These are phyloP conservation scores for Viola pubescens DNA, from an alignment of 441 rosid species.

Conservation along the genomic window DNA sequence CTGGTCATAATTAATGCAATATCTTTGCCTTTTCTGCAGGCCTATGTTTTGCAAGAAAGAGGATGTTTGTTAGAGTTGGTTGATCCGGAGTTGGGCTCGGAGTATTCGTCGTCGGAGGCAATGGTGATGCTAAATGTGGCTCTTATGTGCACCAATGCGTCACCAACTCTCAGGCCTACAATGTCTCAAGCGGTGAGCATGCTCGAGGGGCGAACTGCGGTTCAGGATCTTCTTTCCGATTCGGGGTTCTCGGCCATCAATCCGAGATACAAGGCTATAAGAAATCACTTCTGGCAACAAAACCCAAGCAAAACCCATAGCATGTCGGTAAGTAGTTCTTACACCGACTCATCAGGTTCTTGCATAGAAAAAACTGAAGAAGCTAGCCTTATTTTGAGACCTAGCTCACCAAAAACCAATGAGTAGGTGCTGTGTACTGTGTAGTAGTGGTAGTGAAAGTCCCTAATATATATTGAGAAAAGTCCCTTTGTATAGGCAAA, in stretches of 20 bases:
- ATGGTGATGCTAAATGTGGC: slow-evolving; percentile 72
- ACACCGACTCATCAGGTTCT: slow-evolving; percentile 34
- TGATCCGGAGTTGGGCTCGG: slow-evolving; percentile 49
- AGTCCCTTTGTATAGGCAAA: no score
- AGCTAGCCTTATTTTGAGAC: slow-evolving; percentile 27
- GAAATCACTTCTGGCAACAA: slow-evolving; percentile 77
- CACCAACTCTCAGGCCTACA: slow-evolving; percentile 75
- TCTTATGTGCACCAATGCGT: slow-evolving; percentile 66
- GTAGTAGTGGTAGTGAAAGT: no score
- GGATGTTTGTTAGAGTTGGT: slow-evolving; percentile 63
- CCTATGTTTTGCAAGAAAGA: slow-evolving; percentile 74
- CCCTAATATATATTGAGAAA: no score
- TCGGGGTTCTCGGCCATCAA: slow-evolving; percentile 56
- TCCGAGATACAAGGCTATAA: slow-evolving; percentile 52
- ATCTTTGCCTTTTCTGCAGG: slow-evolving; percentile 24
- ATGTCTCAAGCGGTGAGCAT: slow-evolving; percentile 91
- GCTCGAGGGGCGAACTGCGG: slow-evolving; percentile 63
- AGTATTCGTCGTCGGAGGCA: slow-evolving; percentile 58
- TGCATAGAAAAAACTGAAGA: slow-evolving; percentile 28
- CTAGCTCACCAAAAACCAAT: slow-evolving; percentile 15
- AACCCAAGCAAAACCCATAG: slow-evolving; percentile 46
- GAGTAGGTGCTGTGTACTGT: background rate
- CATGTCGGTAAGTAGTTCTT: slow-evolving; percentile 31
- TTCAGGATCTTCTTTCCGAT: slow-evolving; percentile 73
- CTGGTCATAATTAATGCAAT: background rate